Evolutionary conservation across 805 yeast genomes (phyloP).

Genomic region (Allodekkera sacchari): DNA sequence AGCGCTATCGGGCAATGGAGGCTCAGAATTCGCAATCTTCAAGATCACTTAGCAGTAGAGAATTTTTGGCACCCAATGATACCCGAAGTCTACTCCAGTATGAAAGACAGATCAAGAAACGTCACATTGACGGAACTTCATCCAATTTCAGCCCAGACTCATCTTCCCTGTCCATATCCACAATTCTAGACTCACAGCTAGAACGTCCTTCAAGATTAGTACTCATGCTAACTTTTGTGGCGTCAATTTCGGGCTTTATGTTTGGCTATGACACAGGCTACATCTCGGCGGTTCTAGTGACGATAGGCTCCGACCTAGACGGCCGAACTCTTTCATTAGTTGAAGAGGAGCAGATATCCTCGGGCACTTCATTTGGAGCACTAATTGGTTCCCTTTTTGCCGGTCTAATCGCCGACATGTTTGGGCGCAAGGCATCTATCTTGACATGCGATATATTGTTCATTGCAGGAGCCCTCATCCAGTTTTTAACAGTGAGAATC

Average conservation of each 20-base stretch:
- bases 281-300: slow-evolving; percentile 47
- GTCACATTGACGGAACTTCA: background rate
- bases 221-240: slow-evolving; percentile 35
- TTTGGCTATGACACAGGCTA: slow-evolving; percentile 57
- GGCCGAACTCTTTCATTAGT: slow-evolving; percentile 30
- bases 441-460: slow-evolving; percentile 40
- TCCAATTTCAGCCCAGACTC: too few relatives aligned
- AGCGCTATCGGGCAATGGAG: too few relatives aligned
- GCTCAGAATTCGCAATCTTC: too few relatives aligned
- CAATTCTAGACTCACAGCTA: slow-evolving; percentile 8
- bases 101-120: background rate
- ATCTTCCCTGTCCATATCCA: slow-evolving; percentile 8
- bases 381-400: slow-evolving; percentile 40
- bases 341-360: slow-evolving; percentile 44
- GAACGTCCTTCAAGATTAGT: slow-evolving; percentile 32
- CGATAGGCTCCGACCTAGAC: slow-evolving; percentile 39
- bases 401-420: slow-evolving; percentile 39
- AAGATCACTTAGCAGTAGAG: too few relatives aligned
- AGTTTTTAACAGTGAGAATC: slow-evolving; percentile 34
- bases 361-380: slow-evolving; percentile 51
- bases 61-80: too few relatives aligned
- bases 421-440: slow-evolving; percentile 39
- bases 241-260: slow-evolving; percentile 52
- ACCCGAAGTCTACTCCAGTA: slow-evolving; percentile 55
- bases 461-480: slow-evolving; percentile 40